Base-by-base conservation (phyloP, 2,329 filamentous ascomycete species). In the Trichoderma cornu-damae region DNA sequence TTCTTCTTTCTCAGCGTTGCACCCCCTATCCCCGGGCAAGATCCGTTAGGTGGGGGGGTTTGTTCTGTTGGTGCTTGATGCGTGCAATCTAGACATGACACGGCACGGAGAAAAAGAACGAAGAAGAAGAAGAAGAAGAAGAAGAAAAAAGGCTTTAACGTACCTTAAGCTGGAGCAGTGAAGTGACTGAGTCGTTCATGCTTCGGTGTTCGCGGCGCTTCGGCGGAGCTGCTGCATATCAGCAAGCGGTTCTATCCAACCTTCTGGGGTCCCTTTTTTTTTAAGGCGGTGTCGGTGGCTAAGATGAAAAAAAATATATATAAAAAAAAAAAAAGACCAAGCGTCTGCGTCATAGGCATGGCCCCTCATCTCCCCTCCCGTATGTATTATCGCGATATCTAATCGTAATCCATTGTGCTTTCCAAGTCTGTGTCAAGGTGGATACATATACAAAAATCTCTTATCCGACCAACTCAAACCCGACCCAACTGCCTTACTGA, bases 161-260 rank as follows among this genome's bases (percentile, higher is more conserved):
- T 35, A 12, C n/a, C n/a, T n/a, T n/a, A n/a, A n/a, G 50, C 37
- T 32, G 34, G 16, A 28, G 40, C 51, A 46, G 9, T 34, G 9
- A 6, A 6, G 28, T 6, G 28, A 20, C 11, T n/a, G 42, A 43
- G 32, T 55, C 42, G 51, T 47, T 40, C 42, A 47, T 55, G 38
- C n/a, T 38, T 55, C 51, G 51, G 51, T 12, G 51, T 47, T 47
- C 32, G 40, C 51, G 51, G 51, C 51, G 42, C 51, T 46, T 30
- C 34, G 51, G 51, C 51, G 42, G 51, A 47, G 42, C 20, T 54
- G 40, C 40, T 14, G 18, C 44, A 26, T 55, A 22, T 34, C 51
- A 30, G 30, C 40, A 46, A 53, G 51, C 32, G 51, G 42, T 44
- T 38, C 51, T 26, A 44, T 54, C 51, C 42, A 42, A 54, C 11